Evolutionary conservation across 768 basidiomycete genomes (phyloP), one percentile per base, ranked within the genome.

Genomic region (Lactarius akahatsu): DNA sequence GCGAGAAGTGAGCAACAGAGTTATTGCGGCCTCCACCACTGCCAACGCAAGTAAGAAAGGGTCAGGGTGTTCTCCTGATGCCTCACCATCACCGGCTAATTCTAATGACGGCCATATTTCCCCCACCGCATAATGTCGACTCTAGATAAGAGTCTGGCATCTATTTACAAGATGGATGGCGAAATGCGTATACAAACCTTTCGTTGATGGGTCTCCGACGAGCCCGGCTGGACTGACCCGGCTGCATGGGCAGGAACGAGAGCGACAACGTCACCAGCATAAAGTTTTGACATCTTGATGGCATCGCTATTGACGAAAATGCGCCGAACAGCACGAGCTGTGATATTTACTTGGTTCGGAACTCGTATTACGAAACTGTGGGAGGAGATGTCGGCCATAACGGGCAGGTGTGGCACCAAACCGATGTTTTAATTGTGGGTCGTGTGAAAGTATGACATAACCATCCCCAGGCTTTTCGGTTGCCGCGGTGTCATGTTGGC

Each of bases 101-200:
- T 90, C 88, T 55, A 81, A 71, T 45, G 87, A 89, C n/a, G 91
- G 90, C 91, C 91, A 93, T 71, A 84, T 82, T 56, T 86, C 77
- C 6, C 91, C 92, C 61, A 92, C 78, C 15, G 87, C 84, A 28
- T 26, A 52, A 74, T 87, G 87, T 54, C 80, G 76, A 88, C 89
- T 65, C 50, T 57, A 40, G 62, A 60, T 23, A 38, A 56, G n/a
- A 38, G 72, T 68, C 5, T 30, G 30, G 41, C 69, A 71, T 56
- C 59, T 26, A 52, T 3, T 57, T 52, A 20, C 13, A 30, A 71
- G 45, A 71, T 58, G 63, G 45, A 71, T 58, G 63, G 69, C n/a
- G 60, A n/a, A n/a, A n/a, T 54, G 63, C 56, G 40, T 32, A 13
- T 52, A 63, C 60, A 18, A 59, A 63, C 57, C 56, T 62, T 50